Conservation (phyloP, 805 yeast species). For the Cyberlindnera misumaiensis region DNA sequence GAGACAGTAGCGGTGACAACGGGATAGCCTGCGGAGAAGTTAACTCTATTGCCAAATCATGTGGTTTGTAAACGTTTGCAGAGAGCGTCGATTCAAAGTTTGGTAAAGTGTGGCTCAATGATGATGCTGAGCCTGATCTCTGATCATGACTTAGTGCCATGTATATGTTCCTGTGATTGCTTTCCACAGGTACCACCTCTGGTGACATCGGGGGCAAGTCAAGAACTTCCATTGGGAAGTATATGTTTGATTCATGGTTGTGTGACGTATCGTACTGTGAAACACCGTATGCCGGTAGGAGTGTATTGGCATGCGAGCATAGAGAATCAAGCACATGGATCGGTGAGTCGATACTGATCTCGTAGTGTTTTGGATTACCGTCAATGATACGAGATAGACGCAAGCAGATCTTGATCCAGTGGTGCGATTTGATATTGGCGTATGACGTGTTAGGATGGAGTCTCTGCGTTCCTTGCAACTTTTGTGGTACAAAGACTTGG, state of each 20-base stretch:
- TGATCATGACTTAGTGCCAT: conserved; percentile 15
- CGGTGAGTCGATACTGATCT: conserved; percentile 92
- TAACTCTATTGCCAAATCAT: conserved; percentile 32
- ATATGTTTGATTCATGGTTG: conserved; percentile 30
- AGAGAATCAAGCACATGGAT: conserved; percentile 70
- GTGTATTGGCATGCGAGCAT: conserved; percentile 76
- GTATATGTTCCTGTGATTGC: conserved; percentile 16
- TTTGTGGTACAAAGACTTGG: conserved; percentile 77
- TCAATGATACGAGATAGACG: conserved; percentile 66
- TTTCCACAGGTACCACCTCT: conserved; percentile 41
- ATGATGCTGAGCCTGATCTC: conserved; percentile 25
- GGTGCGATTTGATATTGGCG: conserved; percentile 78
- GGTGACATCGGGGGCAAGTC: conserved; percentile 50
- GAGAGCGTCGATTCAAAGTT: conserved; percentile 28
- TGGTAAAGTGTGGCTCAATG: conserved; percentile 27
- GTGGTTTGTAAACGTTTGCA: conserved; percentile 53
- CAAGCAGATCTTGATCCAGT: conserved; percentile 89
- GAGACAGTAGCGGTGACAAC: conserved; percentile 41
- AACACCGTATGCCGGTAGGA: conserved; percentile 63
- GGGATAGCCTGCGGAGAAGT: conserved; percentile 65
- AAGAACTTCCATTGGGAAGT: conserved; percentile 32
- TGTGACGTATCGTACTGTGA: conserved; percentile 8
- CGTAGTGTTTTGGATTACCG: conserved; percentile 81
- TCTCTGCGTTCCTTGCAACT: conserved; percentile 45
- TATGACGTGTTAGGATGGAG: conserved; percentile 84